Evolutionary conservation across 2,329 filamentous ascomycete genomes (phyloP), one percentile per base, ranked within the genome.

Genomic region (Trichocomaceae sp.): DNA sequence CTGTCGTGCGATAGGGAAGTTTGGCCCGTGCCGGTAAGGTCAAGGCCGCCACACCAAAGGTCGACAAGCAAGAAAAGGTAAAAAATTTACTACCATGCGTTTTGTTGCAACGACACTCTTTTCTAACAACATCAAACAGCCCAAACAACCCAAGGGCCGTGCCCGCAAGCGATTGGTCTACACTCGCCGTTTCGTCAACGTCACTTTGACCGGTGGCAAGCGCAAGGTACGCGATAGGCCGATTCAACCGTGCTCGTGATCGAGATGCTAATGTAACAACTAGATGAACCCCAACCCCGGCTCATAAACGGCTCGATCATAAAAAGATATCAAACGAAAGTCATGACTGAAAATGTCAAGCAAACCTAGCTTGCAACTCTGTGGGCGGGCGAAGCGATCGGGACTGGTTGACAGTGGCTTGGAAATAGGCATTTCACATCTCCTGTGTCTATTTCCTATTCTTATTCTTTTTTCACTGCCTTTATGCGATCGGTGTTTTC

Each of bases 131-230:
- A 86, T 90, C 77, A 88, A 95, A 84, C 93, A 93, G 85, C 80
- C 87, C 79, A 95, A 95, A 86, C 83, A 80, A 67, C 89, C 90
- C 74, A 95, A 95, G 84, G 90, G 90, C 72, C 88, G 90, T 72
- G 90, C 90, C 66, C 88, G 90, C 80, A 95, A 95, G 88, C 84
- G 90, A 72, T 86, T 92, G 77, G 85, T 83, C 75, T 95, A 95
- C 83, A 95, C 88, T 67, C 86, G 90, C 75, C 89, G 90, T 69
- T 95, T 95, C 81, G 89, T 95, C 67, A 95, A 95, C 79, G 89
- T 95, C 73, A 90, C 87, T 69, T 81, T 93, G 77, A 91, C 89
- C 62, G 89, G 88, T 75, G 90, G 90, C 79, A 96, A 95, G 89
- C 82, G 90, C 77, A 95, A 95, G 88, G 88, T 90, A 74, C 70